Base-by-base conservation (phyloP, 2,329 filamentous ascomycete species). In the Saccharata proteae region DNA sequence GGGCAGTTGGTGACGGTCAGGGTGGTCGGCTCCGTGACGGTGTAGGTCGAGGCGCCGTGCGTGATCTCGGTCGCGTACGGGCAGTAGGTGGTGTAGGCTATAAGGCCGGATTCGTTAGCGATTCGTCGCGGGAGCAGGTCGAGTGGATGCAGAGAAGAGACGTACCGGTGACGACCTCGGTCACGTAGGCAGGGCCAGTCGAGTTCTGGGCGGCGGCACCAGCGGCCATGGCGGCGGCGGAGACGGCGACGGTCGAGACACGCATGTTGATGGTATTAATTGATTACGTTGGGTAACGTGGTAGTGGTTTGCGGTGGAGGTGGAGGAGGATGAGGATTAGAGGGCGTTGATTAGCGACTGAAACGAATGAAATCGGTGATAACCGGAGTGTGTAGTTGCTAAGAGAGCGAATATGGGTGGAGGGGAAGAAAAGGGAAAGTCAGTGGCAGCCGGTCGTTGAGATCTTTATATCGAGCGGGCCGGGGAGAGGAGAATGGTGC, bases 331-430 rank as follows among this genome's bases (percentile, higher is more conserved):
- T n/a, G n/a, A n/a, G n/a, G n/a, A n/a, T 23, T 17, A 21, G 43
- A 44, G 40, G 43, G 16, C 17, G 18, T 36, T 32, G 30, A 27
- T 23, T 51, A 57, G 55, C 49, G 54, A 57, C 43, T 57, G 55
- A 51, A 57, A 55, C 49, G 54, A 57, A 43, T 57, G 55, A 46
- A 52, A 49, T 55, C 51, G 54, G 52, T 42, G 49, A 49, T 43
- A 29, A 55, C 52, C 50, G 50, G 46, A 22, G 20, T 22, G 21
- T 43, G 45, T 47, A 49, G 49, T 50, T 52, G 28, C 26, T 43
- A 38, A 43, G 46, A 40, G 30, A 51, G 44, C 44, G 51, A 55
- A 41, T 51, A 50, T 50, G 51, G 54, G 50, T 49, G 47, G 45
- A 49, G 45, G 19, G 40, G 37, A 39, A 31, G 18, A 12, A 13